Conservation (phyloP, 768 basidiomycete genomes). For the Leccinum variicolor region DNA sequence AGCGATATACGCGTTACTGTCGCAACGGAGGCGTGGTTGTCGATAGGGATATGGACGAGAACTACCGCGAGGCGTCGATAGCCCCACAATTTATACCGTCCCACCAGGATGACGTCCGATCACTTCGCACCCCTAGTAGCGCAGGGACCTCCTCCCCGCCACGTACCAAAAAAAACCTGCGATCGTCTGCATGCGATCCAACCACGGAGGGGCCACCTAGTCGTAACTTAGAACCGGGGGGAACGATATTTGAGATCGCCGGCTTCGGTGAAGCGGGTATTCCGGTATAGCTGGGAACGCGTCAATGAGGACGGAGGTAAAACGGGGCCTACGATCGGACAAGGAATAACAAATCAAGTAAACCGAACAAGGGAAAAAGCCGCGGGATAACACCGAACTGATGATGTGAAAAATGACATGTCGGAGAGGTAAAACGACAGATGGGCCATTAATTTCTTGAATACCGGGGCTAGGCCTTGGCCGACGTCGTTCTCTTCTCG, state of each 20-base stretch:
- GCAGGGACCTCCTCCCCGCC: background rate
- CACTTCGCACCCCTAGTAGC: background rate
- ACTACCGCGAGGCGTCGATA: conserved; percentile 5
- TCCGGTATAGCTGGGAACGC: conserved; percentile 17
- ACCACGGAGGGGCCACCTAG: background rate
- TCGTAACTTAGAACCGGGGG: background rate
- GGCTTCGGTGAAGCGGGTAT: conserved; percentile 19
- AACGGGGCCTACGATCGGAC: conserved; percentile 13
- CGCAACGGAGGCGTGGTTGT: background rate
- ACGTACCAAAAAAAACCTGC: background rate
- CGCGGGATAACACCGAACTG: conserved; percentile 9
- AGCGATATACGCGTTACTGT: background rate
- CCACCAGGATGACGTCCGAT: conserved; percentile 5
- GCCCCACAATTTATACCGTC: conserved; percentile 12
- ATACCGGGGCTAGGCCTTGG: conserved; percentile 9
- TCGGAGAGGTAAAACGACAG: background rate
- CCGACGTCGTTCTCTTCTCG: background rate
- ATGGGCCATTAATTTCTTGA: conserved; percentile 10
- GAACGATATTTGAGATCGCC: conserved; percentile 7
- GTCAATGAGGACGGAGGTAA: conserved; percentile 8
- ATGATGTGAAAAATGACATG: background rate
- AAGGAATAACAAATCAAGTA: background rate
- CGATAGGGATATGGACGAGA: background rate
- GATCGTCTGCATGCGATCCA: background rate
- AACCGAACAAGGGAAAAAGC: background rate